These are phyloP conservation scores for Cardamine chenopodiifolia DNA, from an alignment of 345 rosid species.

Conservation along the genomic window DNA sequence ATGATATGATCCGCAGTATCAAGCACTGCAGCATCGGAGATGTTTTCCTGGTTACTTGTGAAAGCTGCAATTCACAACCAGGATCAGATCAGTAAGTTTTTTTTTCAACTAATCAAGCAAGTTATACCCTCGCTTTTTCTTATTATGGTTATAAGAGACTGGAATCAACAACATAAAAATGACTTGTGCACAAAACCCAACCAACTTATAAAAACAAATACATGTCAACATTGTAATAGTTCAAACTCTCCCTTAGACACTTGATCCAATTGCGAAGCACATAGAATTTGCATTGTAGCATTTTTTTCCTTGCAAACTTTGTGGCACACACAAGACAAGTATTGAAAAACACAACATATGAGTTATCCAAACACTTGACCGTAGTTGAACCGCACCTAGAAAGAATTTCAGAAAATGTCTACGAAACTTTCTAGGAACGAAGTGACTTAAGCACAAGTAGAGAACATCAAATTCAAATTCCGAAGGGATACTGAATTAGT, in stretches of 20 bases:
- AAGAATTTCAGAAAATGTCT: background rate
- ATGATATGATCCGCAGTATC: conserved; percentile 22
- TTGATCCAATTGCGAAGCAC: background rate
- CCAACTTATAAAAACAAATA: background rate
- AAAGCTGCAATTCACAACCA: conserved; percentile 48
- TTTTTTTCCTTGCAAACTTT: conserved; percentile 1
- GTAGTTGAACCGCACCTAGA: background rate
- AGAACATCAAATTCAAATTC: background rate
- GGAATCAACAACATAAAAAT: conserved; percentile 4
- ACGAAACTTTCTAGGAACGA: background rate
- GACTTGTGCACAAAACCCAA: background rate
- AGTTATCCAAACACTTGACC: conserved; percentile 5
- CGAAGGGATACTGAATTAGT: background rate
- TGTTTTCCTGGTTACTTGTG: conserved; percentile 33
- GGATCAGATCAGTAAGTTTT: conserved; percentile 17
- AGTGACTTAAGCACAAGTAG: background rate
- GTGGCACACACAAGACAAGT: background rate
- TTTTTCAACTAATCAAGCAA: too few relatives aligned
- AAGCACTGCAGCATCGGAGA: conserved; percentile 31
- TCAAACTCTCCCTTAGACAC: background rate
- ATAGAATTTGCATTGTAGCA: conserved; percentile 2
- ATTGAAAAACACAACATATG: background rate
- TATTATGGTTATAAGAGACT: background rate
- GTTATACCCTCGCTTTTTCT: background rate
- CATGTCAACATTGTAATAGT: background rate